phyloP scores from a whole-genome alignment of 129 eudicot genomes.

The Chrysanthemum seticuspe region DNA sequence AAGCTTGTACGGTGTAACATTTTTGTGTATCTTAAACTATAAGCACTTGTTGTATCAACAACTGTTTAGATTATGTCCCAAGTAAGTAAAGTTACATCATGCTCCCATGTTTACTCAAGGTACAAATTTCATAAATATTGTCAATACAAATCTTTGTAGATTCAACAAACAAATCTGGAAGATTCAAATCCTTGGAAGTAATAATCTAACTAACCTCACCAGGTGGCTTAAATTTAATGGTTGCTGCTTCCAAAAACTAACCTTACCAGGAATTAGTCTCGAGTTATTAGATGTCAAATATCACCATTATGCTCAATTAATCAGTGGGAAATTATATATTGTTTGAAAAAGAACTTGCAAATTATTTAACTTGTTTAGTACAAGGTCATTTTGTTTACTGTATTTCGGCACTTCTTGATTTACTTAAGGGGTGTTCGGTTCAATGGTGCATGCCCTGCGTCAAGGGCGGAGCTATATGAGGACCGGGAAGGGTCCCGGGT shows the following conservation, averaged over 20 bases:
- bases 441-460: no score
- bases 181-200: not conserved
- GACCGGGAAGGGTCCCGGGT: no score
- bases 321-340: not conserved
- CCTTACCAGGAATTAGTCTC: not conserved
- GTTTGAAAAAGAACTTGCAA: not conserved
- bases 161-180: conserved; percentile 7
- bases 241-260: no score
- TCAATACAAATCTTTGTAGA: conserved; percentile 6
- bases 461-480: no score
- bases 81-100: conserved; percentile 18
- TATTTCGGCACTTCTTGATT: no score
- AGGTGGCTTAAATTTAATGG: no score
- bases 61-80: not conserved
- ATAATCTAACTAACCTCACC: not conserved
- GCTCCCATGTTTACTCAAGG: not conserved
- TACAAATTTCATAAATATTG: conserved; percentile 5
- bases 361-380: no score
- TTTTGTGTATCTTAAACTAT: not conserved
- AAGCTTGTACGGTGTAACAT: no score
- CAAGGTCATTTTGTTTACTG: no score
- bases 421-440: no score
- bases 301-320: not conserved
- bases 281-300: not conserved
- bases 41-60: not conserved